These are phyloP conservation scores for Fraxinus angustifolia DNA, from an alignment of 305 asterid genomes.

Conservation along the genomic window DNA sequence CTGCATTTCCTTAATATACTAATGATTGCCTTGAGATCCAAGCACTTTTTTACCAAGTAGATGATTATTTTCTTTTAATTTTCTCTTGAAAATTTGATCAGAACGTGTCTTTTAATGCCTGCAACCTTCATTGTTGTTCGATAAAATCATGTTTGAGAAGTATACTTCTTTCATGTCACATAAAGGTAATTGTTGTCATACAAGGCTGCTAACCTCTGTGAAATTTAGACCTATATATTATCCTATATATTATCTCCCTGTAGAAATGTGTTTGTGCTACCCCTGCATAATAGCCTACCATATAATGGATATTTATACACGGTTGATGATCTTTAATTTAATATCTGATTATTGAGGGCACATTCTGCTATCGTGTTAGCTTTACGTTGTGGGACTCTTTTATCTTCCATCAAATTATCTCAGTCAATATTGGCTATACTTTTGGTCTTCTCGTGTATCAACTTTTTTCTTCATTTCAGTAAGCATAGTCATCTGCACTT, in stretches of 20 bases:
- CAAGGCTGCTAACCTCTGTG: background rate
- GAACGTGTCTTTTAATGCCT: background rate
- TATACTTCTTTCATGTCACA: background rate
- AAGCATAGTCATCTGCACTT: background rate
- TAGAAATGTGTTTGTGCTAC: background rate
- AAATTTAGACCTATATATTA: background rate
- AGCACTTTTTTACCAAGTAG: background rate
- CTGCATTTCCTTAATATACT: constrained; percentile 11
- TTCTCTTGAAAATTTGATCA: background rate
- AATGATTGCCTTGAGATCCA: background rate
- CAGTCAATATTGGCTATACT: background rate
- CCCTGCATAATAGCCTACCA: background rate
- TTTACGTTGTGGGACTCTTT: background rate
- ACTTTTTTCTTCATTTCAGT: background rate
- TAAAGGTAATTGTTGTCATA: background rate
- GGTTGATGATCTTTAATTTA: background rate
- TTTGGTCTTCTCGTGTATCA: background rate
- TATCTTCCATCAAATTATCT: background rate
- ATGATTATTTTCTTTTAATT: background rate
- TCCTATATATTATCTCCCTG: background rate
- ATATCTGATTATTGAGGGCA: background rate
- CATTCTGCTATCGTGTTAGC: background rate
- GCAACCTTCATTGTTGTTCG: background rate
- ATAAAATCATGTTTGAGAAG: background rate
- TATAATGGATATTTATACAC: background rate